Evolutionary conservation across 371 early-diverging fungal species (phyloP), one percentile per base, ranked within the genome.

Genomic region (Mortierella sp.): DNA sequence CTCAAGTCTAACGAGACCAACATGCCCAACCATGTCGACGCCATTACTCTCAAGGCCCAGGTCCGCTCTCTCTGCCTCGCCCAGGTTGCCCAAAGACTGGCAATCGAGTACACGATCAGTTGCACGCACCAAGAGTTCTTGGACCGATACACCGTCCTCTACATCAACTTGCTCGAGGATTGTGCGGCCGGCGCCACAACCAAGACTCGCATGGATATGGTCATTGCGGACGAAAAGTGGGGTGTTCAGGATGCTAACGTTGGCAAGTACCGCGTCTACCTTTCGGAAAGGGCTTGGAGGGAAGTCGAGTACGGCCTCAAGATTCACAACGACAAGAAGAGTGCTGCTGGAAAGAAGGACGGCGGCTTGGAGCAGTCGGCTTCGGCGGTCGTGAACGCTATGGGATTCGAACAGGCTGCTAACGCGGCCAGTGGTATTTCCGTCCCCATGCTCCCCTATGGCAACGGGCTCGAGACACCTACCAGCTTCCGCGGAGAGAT

Each of bases 1-100:
- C 87, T 98, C 67, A 90, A 92, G 53, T 94, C 95, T 7, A 93
- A 94, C 69, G 94, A 94, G 82, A 87, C 90, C 19, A 90, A 91
- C 73, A 86, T 90, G 73, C 85, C 91, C 41, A 87, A 89, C 50
- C 73, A 88, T 43, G 88, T 89, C 47, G 92, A 92, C 74, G 58
- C 73, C n/a, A 89, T 88, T 50, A 86, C 88, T 24, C 82, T 95
- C 64, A 88, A 90, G 66, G 84, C 91, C 11, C 96, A 96, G 74
- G 89, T 95, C 7, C 87, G 91, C 16, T 87, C 91, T 0, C 87
- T 91, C 52, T 89, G 90, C 14, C 77, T 96, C 41, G 88, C 91
- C 19, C 93, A 94, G 39, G 79, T 95, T 52, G 88, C 92, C 6
- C 80, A 87, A 64, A 88, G 92, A 83, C 69, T 85, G 73, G 79